Base-by-base conservation (phyloP, 2,329 filamentous ascomycete species). In the Hymenoscyphus repandus region DNA sequence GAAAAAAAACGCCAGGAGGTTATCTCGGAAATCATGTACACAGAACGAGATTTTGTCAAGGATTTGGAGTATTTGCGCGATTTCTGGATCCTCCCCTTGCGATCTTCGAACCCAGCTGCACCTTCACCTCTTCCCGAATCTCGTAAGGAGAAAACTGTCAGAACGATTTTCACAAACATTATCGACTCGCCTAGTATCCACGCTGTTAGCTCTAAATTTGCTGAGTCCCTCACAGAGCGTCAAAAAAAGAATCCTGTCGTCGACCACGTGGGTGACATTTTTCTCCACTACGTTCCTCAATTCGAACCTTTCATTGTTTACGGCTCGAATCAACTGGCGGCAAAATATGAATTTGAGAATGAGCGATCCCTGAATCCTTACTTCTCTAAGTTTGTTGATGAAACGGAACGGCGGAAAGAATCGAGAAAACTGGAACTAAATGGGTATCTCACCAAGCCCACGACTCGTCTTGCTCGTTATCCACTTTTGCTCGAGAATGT, bases 1-100 rank as follows among this genome's bases (percentile, higher is more conserved):
- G 93, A 99, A 69, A 95, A 96, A 82, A 97, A 97, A 74, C 83
- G 93, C 40, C 93, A 99, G 67, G 93, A 99, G 66, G 88, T 99
- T 61, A 96, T 99, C 53, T 96, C 92, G 5, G 93, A 99, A 68
- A 85, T 97, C 55, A 96, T 95, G 83, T 99, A 99, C 72, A 99
- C 93, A 0, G 93, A 99, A 69, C 83, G 93, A 61, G 93, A 99
- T 71, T 99, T 99, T 63, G 93, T 99, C 66, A 99, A 99, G 74
- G 93, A 99, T 69, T 75, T 99, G 62, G 93, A 99, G 70, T 99
- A 99, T 66, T 76, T 99, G 30, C 83, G 93, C 55, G 93, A 99
- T 72, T 99, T 97, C 75, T 99, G 93, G 93, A 96, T 99, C 73
- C 80, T 93, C 60, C 93, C 93, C 9, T 72, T 99, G 51, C 83